These are phyloP conservation scores for Ceratocystiopsis brevicomis DNA, from an alignment of 2,329 filamentous ascomycete genomes.

Conservation along the genomic window DNA sequence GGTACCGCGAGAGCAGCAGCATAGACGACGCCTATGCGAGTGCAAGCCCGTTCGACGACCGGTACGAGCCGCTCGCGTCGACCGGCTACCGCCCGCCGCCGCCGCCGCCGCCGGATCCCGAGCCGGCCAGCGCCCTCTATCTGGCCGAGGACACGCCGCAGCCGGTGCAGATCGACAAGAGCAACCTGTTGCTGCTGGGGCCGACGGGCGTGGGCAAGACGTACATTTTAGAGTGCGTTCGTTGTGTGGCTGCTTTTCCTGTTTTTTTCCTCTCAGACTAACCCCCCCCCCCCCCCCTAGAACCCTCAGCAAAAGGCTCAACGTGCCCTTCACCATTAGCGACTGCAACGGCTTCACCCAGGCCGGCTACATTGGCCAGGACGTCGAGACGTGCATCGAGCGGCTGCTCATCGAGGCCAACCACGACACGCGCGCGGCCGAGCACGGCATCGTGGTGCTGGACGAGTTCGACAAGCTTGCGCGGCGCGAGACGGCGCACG, in stretches of 20 bases:
- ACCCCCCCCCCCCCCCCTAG: constrained; percentile 25
- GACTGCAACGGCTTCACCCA: constrained; percentile 94
- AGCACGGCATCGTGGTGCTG: constrained; percentile 84
- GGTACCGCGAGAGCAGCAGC: constrained; percentile 36
- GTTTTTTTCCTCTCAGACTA: not conserved
- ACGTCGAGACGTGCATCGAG: constrained; percentile 91
- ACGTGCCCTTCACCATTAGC: constrained; percentile 86
- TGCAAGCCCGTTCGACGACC: too few relatives aligned
- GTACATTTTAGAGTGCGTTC: constrained; percentile 54
- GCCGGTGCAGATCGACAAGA: constrained; percentile 73
- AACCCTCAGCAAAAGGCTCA: constrained; percentile 79
- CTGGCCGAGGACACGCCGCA: constrained; percentile 28
- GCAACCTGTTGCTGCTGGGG: constrained; percentile 76
- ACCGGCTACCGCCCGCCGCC: too few relatives aligned
- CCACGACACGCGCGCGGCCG: constrained; percentile 67
- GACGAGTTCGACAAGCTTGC: constrained; percentile 98
- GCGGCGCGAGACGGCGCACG: constrained; percentile 67
- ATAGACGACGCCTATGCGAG: too few relatives aligned
- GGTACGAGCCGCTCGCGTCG: too few relatives aligned
- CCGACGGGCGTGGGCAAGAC: constrained; percentile 95
- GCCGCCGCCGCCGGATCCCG: constrained; percentile 15
- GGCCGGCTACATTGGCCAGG: constrained; percentile 92
- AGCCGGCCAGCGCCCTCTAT: constrained; percentile 25
- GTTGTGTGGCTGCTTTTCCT: not conserved
- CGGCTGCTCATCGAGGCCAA: constrained; percentile 76